These are phyloP conservation scores for Tetrahymena thermophila DNA, from an alignment of 73 alveolate species.

Conservation along the genomic window DNA sequence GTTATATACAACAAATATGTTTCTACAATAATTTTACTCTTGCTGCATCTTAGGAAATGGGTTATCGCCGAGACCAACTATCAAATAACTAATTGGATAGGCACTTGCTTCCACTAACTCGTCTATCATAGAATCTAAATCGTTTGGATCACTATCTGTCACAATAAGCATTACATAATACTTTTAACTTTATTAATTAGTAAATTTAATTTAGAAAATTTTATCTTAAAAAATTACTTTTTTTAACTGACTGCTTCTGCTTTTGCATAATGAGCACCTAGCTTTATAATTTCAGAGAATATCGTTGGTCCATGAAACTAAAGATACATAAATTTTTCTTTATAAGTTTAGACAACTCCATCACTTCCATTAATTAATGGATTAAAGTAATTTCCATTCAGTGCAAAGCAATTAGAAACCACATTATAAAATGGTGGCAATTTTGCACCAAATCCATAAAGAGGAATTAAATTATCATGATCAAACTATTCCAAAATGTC, in stretches of 20 bases:
- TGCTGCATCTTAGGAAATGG: conserved; percentile 82
- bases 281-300: conserved; percentile 53
- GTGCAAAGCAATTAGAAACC: conserved; percentile 85
- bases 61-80: conserved; percentile 92
- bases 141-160: conserved; percentile 94
- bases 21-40: conserved; percentile 60
- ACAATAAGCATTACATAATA: conserved; percentile 73
- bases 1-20: background rate
- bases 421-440: conserved; percentile 56
- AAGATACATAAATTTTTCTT: conserved; percentile 53
- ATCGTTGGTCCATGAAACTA: conserved; percentile 91
- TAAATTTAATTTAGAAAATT: background rate
- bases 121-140: conserved; percentile 79
- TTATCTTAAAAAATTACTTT: conserved; percentile 6
- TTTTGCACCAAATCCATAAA: conserved; percentile 93
- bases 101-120: conserved; percentile 78
- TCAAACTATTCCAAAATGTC: conserved; percentile 80
- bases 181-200: conserved; percentile 22
- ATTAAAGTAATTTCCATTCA: conserved; percentile 77
- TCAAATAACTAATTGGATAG: conserved; percentile 83
- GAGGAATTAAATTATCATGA: conserved; percentile 83
- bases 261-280: conserved; percentile 56
- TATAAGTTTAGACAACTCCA: conserved; percentile 74
- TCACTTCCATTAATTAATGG: conserved; percentile 86
- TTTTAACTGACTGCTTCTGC: conserved; percentile 46